A percentile compares a stretch with the other conserved stretches of the same genome.
Conservation (phyloP, 2,329 filamentous ascomycete species). For the Rhinocladiella similis region DNA sequence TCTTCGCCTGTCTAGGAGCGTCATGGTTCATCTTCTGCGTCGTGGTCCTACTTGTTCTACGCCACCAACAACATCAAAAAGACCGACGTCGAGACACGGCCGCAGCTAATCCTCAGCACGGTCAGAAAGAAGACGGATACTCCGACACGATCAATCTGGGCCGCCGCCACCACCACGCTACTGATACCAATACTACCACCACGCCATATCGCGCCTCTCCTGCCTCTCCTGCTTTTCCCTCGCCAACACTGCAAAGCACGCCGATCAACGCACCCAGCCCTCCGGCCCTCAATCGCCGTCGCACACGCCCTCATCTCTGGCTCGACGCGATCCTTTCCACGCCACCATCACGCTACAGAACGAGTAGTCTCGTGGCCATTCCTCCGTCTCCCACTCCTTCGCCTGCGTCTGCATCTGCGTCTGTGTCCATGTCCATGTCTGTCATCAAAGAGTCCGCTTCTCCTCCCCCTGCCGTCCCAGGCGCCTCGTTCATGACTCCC, state of each 20-base stretch:
- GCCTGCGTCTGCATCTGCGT: no score
- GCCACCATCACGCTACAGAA: no score
- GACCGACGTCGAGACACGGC: not conserved
- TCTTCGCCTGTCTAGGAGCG: not conserved
- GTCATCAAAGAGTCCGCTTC: no score
- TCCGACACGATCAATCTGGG: not conserved
- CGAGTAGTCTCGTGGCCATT: no score
- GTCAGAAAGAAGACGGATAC: no score
- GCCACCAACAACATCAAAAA: not conserved
- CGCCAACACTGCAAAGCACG: not conserved
- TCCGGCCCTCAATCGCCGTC: not conserved
- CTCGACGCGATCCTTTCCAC: no score
- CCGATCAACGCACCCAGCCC: not conserved
- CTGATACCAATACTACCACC: not conserved
- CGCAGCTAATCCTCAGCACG: no score
- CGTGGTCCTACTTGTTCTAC: not conserved
- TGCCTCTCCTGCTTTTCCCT: not conserved
- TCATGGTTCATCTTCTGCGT: not conserved
- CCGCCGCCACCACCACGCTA: not conserved
- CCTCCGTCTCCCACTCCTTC: no score
- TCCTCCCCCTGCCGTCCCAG: no score
- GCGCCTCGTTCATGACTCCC: no score
- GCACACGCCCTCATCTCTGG: not conserved
- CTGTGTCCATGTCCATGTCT: no score
- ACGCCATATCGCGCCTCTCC: not conserved